Evolutionary conservation across 148 eudicot genomes (phyloP).

Genomic region (Pharnaceum exiguum): DNA sequence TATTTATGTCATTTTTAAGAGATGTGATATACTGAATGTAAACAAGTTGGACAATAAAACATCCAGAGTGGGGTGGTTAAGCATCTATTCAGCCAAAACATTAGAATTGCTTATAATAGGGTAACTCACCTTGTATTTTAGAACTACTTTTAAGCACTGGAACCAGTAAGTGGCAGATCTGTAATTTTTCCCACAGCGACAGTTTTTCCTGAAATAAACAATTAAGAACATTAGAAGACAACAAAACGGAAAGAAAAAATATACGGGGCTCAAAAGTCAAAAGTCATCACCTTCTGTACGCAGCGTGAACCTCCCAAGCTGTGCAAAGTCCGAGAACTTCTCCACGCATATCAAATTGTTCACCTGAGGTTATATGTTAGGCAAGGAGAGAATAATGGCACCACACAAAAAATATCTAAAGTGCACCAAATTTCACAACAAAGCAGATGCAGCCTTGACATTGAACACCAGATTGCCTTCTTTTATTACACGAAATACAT

Average conservation of each 20-base stretch:
- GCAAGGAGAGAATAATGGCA: not conserved
- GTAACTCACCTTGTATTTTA: conserved; percentile 29
- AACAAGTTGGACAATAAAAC: too few species aligned
- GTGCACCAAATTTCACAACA: not conserved
- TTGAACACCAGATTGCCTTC: too few species aligned
- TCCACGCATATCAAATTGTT: conserved; percentile 38
- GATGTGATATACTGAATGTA: too few species aligned
- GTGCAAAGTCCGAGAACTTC: conserved; percentile 41
- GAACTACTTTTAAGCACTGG: conserved; percentile 33
- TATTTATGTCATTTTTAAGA: too few species aligned
- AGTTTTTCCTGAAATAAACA: conserved; percentile 61
- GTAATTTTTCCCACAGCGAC: conserved; percentile 78
- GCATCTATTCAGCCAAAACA: too few species aligned
- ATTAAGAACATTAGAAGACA: not conserved
- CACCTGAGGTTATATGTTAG: conserved; percentile 14
- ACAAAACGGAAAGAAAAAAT: not conserved
- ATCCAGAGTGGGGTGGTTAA: too few species aligned
- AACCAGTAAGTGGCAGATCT: conserved; percentile 25
- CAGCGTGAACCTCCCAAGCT: conserved; percentile 48
- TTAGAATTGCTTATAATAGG: too few species aligned
- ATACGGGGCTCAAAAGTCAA: conserved; percentile 3
- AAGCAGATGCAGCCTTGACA: too few species aligned
- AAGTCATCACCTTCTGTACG: conserved; percentile 35
- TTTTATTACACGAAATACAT: too few species aligned
- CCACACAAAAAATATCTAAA: not conserved